phyloP scores from a whole-genome alignment of 371 early-diverging fungal genomes.

The Mucor racemosus region DNA sequence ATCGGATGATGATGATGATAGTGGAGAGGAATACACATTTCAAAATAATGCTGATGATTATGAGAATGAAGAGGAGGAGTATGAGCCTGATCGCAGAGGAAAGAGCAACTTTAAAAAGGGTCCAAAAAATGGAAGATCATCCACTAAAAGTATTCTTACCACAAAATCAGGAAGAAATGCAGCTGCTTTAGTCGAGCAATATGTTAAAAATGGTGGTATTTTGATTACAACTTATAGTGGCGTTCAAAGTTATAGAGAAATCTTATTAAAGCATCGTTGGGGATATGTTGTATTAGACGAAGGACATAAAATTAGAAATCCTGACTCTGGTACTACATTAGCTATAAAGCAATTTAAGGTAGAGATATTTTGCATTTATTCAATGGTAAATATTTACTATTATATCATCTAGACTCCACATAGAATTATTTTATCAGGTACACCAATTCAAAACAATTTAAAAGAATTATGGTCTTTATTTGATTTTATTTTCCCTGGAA shows the following conservation, averaged over 20 bases:
- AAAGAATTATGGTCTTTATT: conserved; percentile 97
- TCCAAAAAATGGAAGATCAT: conserved; percentile 26
- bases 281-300: conserved; percentile 96
- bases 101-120: conserved; percentile 28
- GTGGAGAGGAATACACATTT: conserved; percentile 4
- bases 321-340: conserved; percentile 88
- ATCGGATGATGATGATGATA: background rate
- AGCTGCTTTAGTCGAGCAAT: conserved; percentile 39
- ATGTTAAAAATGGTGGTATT: conserved; percentile 68
- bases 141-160: conserved; percentile 23
- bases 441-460: conserved; percentile 98
- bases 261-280: conserved; percentile 79
- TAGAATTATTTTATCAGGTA: conserved; percentile 93
- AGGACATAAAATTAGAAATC: conserved; percentile 98
- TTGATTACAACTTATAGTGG: conserved; percentile 90
- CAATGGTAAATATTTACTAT: background rate
- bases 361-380: background rate
- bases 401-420: conserved; percentile 72
- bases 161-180: conserved; percentile 49
- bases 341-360: conserved; percentile 82
- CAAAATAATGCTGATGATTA: conserved; percentile 26
- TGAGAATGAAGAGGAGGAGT: conserved; percentile 55
- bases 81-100: conserved; percentile 38
- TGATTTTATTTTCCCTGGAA: conserved; percentile 95
- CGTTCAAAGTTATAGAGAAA: conserved; percentile 70